Evolutionary conservation across 306 rosid genomes (phyloP).

Genomic region (Ammopiptanthus mongolicus): DNA sequence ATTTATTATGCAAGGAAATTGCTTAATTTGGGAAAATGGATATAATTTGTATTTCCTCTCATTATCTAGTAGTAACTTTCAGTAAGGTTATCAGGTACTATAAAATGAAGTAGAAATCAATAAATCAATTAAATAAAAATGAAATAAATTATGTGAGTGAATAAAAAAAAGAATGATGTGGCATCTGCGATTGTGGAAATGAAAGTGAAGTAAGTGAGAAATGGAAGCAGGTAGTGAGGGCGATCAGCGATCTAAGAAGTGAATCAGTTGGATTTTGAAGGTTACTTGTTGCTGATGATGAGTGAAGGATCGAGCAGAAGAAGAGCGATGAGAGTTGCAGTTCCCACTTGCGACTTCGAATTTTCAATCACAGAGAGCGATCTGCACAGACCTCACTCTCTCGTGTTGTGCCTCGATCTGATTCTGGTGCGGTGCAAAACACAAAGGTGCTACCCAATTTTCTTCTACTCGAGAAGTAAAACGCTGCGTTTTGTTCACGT

Average conservation of each 20-base stretch:
- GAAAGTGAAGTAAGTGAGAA: not conserved
- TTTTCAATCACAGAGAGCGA: not conserved
- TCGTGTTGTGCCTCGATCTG: constrained; percentile 7
- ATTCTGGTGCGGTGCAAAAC: not conserved
- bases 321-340: not conserved
- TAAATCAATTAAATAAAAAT: not conserved
- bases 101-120: not conserved
- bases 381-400: not conserved
- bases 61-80: not conserved
- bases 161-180: not conserved
- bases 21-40: not conserved
- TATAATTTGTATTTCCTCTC: not conserved
- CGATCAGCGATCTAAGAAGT: not conserved
- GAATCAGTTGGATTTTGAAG: not conserved
- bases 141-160: not conserved
- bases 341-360: not conserved
- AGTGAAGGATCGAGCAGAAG: not conserved
- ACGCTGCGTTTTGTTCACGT: not conserved
- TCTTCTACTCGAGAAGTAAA: not conserved
- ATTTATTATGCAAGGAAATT: not conserved
- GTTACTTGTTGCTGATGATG: not conserved
- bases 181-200: not conserved
- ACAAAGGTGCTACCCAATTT: not conserved
- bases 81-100: not conserved
- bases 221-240: not conserved